These are phyloP conservation scores for Abrus precatorius DNA, from an alignment of 306 rosid genomes.

Conservation along the genomic window DNA sequence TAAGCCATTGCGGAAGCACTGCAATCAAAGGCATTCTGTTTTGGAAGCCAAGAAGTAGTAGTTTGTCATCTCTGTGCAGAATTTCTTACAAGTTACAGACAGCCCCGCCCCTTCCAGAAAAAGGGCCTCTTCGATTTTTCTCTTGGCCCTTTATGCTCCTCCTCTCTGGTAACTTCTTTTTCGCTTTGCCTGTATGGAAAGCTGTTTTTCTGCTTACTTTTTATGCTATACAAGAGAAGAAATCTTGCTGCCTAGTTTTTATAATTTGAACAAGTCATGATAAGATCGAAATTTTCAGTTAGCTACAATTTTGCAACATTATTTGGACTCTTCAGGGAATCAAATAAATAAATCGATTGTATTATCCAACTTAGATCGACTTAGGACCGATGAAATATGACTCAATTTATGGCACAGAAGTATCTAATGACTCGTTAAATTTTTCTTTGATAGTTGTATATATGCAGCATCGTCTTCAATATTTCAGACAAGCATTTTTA, in stretches of 20 bases:
- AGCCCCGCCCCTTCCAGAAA: neutral
- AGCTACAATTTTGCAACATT: constrained; percentile 20
- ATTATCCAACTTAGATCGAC: constrained; percentile 1
- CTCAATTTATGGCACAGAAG: constrained; percentile 2
- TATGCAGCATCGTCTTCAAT: neutral
- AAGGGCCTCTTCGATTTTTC: constrained; percentile 15
- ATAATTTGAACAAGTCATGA: constrained; percentile 5
- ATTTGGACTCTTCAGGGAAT: neutral
- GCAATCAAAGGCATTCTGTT: constrained; percentile 26
- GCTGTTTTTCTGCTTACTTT: constrained; percentile 11
- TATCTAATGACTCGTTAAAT: neutral
- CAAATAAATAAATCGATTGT: neutral
- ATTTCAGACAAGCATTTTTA: neutral
- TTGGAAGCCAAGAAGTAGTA: constrained; percentile 22
- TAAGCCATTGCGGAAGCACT: constrained; percentile 37
- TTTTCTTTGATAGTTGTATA: neutral
- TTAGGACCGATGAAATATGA: neutral
- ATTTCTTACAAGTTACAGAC: constrained; percentile 13
- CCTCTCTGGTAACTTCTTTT: constrained; percentile 40
- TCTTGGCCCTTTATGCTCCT: constrained; percentile 36
- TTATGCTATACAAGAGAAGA: neutral
- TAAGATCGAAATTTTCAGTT: constrained; percentile 7
- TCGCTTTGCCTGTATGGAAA: neutral
- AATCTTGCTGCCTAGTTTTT: constrained; percentile 32
- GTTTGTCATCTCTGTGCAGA: constrained; percentile 41